Evolutionary conservation across 768 basidiomycete species (phyloP).

Genomic region (Termitomyces bulborhizus): DNA sequence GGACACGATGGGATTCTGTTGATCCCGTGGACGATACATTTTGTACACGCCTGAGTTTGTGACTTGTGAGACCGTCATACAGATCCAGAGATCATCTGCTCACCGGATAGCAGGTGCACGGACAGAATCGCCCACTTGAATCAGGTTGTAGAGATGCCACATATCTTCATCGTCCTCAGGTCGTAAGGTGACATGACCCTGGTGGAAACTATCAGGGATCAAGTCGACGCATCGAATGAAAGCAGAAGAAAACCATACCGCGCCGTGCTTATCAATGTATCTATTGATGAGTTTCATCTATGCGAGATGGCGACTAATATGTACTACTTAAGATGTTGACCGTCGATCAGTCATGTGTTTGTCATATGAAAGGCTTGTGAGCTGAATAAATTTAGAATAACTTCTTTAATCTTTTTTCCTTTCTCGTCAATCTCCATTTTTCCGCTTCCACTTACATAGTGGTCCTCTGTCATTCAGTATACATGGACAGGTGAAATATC

Average conservation of each 20-base stretch:
- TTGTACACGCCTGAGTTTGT: conserved; percentile 64
- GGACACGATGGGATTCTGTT: conserved; percentile 84
- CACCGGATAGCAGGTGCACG: conserved; percentile 82
- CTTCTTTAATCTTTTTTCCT: no score
- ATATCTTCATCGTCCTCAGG: conserved; percentile 99
- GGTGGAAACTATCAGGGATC: conserved; percentile 23
- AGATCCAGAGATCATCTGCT: conserved; percentile 10
- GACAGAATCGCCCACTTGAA: conserved; percentile 82
- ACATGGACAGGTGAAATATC: conserved; percentile 10
- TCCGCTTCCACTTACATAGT: background rate
- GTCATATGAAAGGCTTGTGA: no score
- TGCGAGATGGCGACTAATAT: background rate
- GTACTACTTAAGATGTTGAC: background rate
- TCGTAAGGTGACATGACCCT: conserved; percentile 92
- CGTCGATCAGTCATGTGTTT: background rate
- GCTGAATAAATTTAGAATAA: no score
- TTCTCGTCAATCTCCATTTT: conserved; percentile 4
- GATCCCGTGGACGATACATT: conserved; percentile 91
- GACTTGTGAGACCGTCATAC: background rate
- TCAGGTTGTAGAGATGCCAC: conserved; percentile 99
- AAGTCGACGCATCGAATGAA: conserved; percentile 15
- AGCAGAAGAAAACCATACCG: conserved; percentile 39
- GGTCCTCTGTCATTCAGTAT: background rate
- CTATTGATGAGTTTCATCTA: conserved; percentile 83
- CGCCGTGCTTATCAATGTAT: conserved; percentile 77